These are phyloP conservation scores for Pleurotus salmoneostramineus DNA, from an alignment of 768 basidiomycete genomes.

Conservation along the genomic window DNA sequence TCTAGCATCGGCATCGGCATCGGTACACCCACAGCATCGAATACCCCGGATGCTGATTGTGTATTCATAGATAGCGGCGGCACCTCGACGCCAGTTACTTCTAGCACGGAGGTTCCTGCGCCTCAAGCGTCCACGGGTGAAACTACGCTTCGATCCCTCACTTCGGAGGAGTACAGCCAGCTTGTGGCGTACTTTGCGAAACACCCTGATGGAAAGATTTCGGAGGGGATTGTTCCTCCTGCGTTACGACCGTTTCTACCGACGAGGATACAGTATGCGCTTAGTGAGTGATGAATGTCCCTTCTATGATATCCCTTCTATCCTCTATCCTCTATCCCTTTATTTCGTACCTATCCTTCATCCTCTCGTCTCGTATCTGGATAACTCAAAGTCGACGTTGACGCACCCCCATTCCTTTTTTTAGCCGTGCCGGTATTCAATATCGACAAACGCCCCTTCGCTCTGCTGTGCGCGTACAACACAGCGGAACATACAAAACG, in stretches of 20 bases:
- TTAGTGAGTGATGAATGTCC: too few relatives aligned
- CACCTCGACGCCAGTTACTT: background rate
- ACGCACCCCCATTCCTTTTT: too few relatives aligned
- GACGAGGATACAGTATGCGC: constrained; percentile 77
- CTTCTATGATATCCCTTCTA: too few relatives aligned
- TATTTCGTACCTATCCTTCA: too few relatives aligned
- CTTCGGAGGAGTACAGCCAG: constrained; percentile 67
- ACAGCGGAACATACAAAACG: constrained; percentile 75
- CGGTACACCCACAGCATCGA: background rate
- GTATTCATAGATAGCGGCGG: background rate
- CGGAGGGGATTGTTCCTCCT: constrained; percentile 82
- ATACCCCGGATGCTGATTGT: background rate
- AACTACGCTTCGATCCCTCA: constrained; percentile 52
- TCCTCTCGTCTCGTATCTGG: too few relatives aligned
- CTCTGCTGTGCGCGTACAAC: constrained; percentile 88
- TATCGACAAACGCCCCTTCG: constrained; percentile 89
- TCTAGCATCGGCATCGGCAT: too few relatives aligned
- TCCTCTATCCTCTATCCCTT: too few relatives aligned
- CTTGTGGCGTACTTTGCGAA: constrained; percentile 76
- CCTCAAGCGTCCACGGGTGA: constrained; percentile 32
- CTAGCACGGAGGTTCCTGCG: too few relatives aligned
- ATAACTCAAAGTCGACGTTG: too few relatives aligned
- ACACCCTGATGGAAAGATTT: constrained; percentile 83
- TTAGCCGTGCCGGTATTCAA: constrained; percentile 90
- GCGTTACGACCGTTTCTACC: constrained; percentile 83